Percentiles rank a stretch among this genome's conserved stretches.
Evolutionary conservation across 345 rosid species (phyloP).

Genomic region (Carallia brachiata): DNA sequence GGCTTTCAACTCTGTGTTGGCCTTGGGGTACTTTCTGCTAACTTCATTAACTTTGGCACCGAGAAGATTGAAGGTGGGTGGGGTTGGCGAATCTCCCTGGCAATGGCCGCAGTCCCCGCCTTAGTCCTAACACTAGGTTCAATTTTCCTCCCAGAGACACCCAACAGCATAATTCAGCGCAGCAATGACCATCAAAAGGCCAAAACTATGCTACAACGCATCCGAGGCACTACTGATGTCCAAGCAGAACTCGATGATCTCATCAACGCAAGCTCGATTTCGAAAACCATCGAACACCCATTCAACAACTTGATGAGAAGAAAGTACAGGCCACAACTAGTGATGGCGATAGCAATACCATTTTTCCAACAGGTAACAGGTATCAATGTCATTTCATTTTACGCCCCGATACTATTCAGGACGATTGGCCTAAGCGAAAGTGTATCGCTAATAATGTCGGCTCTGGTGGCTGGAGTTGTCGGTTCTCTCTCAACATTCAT

Average conservation of each 20-base stretch:
- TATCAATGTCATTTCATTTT: conserved; percentile 67
- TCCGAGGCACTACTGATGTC: conserved; percentile 59
- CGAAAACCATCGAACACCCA: conserved; percentile 32
- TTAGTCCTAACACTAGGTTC: conserved; percentile 57
- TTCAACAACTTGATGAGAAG: conserved; percentile 40
- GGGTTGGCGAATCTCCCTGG: conserved; percentile 83
- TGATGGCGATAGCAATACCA: conserved; percentile 71
- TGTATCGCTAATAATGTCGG: conserved; percentile 52
- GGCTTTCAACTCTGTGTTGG: conserved; percentile 67
- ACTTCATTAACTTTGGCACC: conserved; percentile 59
- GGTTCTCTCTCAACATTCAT: conserved; percentile 41
- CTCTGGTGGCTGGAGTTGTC: conserved; percentile 49
- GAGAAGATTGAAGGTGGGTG: conserved; percentile 59
- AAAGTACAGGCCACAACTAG: conserved; percentile 66
- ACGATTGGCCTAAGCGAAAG: conserved; percentile 66
- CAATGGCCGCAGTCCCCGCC: conserved; percentile 70
- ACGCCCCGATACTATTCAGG: conserved; percentile 67
- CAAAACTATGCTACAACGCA: conserved; percentile 43
- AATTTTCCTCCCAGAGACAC: conserved; percentile 70
- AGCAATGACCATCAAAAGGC: conserved; percentile 34
- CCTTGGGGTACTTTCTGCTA: conserved; percentile 58
- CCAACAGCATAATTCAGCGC: conserved; percentile 65
- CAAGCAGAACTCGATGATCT: conserved; percentile 65
- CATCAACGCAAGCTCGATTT: conserved; percentile 35
- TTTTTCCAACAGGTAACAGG: conserved; percentile 78